Base-by-base conservation (phyloP, 2,329 filamentous ascomycete genomes). In the Parafenestella ontariensis region DNA sequence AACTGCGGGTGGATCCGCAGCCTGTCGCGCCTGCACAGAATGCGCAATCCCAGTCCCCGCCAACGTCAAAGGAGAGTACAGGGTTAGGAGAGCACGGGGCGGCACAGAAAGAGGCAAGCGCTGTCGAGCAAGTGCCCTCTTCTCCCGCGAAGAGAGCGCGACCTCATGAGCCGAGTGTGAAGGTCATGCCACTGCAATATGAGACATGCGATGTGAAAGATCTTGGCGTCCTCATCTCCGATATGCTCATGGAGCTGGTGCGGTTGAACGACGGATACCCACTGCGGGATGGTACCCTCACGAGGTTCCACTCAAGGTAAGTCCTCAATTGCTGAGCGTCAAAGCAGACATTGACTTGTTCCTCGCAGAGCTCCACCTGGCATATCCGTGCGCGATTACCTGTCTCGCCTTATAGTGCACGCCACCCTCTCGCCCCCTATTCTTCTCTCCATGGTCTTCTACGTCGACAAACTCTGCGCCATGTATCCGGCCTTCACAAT, bases 381-480 rank as follows among this genome's bases (percentile, higher is more conserved):
- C 47, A 99, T 99, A 55, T 96, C 92, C 23, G 94, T 99, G 28
- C 83, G 89, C 58, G 95, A 99, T 74, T 99, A 99, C 73, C 84
- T 99, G 31, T 90, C 95, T 69, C 89, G 95, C 59, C 83, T 99
- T 53, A 95, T 96, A 21, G 92, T 92, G 54, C 95, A 99, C 74
- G 95, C 95, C 23, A 97, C 94, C 0, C 83, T 99, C 3, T 92
- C 92, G 6, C 93, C 95, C 11, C 94, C 95, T 0, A 89, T 99
- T 46, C 83, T 99, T n/a, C 85, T 99, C 31, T 95, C 93, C 65
- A 98, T 99, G 92, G 95, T 99, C 52, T 99, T 96, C 73, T 99
- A 98, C 71, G 98, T 99, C 69, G 95, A 99, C 78, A 89, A 92
- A 28, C 84, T 99, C 20, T 99, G 94, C 76, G 89, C 91, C 10